Evolutionary conservation across 306 rosid genomes (phyloP).

Genomic region (Pueraria montana): DNA sequence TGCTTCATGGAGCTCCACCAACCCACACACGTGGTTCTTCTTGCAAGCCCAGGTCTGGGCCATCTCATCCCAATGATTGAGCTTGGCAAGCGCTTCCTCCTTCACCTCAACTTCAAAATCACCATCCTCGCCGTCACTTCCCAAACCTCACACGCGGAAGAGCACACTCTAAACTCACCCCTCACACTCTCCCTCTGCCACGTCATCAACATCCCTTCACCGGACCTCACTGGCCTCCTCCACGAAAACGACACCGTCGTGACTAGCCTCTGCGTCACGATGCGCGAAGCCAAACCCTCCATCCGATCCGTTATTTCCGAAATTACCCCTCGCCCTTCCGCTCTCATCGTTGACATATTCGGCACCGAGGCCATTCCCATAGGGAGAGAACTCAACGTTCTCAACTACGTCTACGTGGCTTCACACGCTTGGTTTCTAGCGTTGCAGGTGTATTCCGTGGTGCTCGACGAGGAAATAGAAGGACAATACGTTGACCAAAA

Average conservation of each 20-base stretch:
- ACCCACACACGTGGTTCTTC: constrained; percentile 51
- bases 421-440: constrained; percentile 49
- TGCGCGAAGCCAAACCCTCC: constrained; percentile 47
- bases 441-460: constrained; percentile 11
- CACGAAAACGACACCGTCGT: neutral
- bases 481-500: constrained; percentile 54
- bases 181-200: constrained; percentile 10
- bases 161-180: constrained; percentile 38
- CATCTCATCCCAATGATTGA: constrained; percentile 64
- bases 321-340: constrained; percentile 30
- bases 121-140: constrained; percentile 57
- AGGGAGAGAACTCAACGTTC: constrained; percentile 51
- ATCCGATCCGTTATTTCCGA: constrained; percentile 35
- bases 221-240: constrained; percentile 28
- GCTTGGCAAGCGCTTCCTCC: constrained; percentile 54
- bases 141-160: constrained; percentile 47
- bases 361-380: constrained; percentile 42
- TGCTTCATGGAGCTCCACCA: constrained; percentile 32
- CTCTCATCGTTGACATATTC: constrained; percentile 56
- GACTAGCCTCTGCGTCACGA: constrained; percentile 30
- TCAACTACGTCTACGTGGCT: constrained; percentile 38
- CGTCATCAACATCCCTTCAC: constrained; percentile 51
- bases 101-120: constrained; percentile 45
- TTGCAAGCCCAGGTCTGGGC: constrained; percentile 69
- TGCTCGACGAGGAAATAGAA: constrained; percentile 38